Conservation (phyloP, 768 basidiomycete genomes). For the Ramaria rubella region DNA sequence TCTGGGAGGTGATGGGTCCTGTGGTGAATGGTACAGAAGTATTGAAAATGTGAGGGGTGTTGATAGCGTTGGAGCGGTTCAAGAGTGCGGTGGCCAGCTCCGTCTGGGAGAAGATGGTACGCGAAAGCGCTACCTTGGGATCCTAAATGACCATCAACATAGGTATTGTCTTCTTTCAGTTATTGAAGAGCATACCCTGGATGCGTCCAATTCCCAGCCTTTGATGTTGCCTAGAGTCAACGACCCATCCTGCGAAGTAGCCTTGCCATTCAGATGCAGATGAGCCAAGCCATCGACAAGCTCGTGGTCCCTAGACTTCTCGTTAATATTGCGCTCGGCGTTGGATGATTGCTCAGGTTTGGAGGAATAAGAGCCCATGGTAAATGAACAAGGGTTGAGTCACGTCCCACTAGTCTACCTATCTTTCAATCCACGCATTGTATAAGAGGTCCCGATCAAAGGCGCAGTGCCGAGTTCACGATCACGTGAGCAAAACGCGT, state of each 20-base stretch:
- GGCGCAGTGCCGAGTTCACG: no score
- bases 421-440: no score
- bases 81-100: conserved; percentile 55
- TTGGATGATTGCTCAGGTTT: conserved; percentile 19
- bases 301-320: conserved; percentile 19
- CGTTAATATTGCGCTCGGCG: conserved; percentile 13
- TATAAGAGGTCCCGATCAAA: no score
- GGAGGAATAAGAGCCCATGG: conserved; percentile 33
- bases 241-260: conserved; percentile 54
- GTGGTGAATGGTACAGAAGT: conserved; percentile 74
- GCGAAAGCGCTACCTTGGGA: conserved; percentile 64
- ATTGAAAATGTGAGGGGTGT: conserved; percentile 79
- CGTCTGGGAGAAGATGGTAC: conserved; percentile 65
- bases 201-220: conserved; percentile 59
- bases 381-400: background rate
- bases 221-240: conserved; percentile 51
- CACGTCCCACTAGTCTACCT: no score
- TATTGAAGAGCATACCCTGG: conserved; percentile 12
- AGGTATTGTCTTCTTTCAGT: background rate
- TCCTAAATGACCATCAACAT: conserved; percentile 26
- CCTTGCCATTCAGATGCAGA: conserved; percentile 8
- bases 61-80: conserved; percentile 27
- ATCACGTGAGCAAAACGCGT: no score
- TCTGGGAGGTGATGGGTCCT: conserved; percentile 80
- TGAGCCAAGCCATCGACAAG: conserved; percentile 9